Conservation (phyloP, 1,284 basidiomycete genomes). For the Microbotryum silenes-acaulis region DNA sequence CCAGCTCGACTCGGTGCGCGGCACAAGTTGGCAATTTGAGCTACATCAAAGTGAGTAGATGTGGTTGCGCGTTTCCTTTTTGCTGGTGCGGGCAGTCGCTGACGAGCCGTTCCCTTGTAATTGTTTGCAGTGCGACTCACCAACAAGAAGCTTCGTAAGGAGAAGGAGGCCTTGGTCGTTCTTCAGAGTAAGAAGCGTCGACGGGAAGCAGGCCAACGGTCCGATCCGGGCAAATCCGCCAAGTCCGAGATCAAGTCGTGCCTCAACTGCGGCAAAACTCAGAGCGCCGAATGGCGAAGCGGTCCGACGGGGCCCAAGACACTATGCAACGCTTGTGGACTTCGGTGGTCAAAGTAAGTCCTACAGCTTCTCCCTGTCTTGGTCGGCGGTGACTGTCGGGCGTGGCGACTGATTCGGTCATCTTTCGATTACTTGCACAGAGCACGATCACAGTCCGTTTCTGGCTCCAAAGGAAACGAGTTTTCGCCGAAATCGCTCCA, state of each 20-base stretch:
- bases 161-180: conserved; percentile 47
- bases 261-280: conserved; percentile 34
- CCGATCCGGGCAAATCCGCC: not conserved
- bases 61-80: not conserved
- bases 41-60: conserved; percentile 65
- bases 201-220: conserved; percentile 6
- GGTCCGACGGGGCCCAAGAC: conserved; percentile 31
- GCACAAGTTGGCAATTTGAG: conserved; percentile 85
- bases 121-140: conserved; percentile 43
- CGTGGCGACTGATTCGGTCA: no score
- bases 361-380: no score
- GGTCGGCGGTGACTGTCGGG: no score
- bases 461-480: no score
- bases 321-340: conserved; percentile 35
- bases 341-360: no score
- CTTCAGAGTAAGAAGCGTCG: conserved; percentile 26
- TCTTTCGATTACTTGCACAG: no score
- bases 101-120: no score
- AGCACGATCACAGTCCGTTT: no score
- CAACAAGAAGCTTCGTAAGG: conserved; percentile 64
- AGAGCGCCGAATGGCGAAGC: conserved; percentile 31
- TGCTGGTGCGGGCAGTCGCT: not conserved
- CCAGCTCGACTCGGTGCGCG: conserved; percentile 58
- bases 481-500: not conserved
- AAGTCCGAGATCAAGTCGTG: conserved; percentile 16